Base-by-base conservation (phyloP, 257 asterid species). In the Fraxinus pennsylvanica region DNA sequence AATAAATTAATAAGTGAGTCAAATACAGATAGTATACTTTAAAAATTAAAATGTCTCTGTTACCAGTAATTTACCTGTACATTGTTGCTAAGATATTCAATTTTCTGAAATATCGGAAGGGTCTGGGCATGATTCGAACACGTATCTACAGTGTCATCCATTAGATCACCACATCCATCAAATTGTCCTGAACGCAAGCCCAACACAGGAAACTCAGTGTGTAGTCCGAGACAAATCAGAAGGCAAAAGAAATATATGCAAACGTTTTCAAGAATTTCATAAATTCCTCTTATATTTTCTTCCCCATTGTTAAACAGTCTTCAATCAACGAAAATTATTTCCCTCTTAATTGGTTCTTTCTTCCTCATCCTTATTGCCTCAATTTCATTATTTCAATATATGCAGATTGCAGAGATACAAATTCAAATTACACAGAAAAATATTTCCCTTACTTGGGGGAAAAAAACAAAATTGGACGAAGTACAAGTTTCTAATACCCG, bases 81-180 rank as follows among this genome's bases (percentile, higher is more conserved):
- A 88, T 90, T 85, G 82, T 77, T 61, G 83, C 87, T 83, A 14
- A 92, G 84, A 76, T 83, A 89, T 78, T 86, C 88, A 14, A 88
- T 79, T 87, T 90, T 95, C 86, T 30, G 86, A 68, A 87, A 78
- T 75, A 92, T 68, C 0, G 91, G 94, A 79, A 84, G 87, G 79
- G 90, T 81, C 80, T 86, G 90, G 12, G 72, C 87, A 54, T 80
- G 86, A 59, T n/a, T 71, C 57, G 86, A 86, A 82, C 84, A 81
- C 45, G 43, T 78, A 69, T 84, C 89, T 74, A 79, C 75, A 66
- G 84, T 78, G 66, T 85, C 91, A 8, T 68, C 80, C 54, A 91
- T 85, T 75, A 78, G 73, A 76, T 86, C 88, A 67, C 76, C 57
- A 68, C 57, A 76, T 66, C 45, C 85, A 82, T 81, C 92, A 77